Conservation (phyloP, 352 stramenopile species). For the Phytophthora aleatoria region DNA sequence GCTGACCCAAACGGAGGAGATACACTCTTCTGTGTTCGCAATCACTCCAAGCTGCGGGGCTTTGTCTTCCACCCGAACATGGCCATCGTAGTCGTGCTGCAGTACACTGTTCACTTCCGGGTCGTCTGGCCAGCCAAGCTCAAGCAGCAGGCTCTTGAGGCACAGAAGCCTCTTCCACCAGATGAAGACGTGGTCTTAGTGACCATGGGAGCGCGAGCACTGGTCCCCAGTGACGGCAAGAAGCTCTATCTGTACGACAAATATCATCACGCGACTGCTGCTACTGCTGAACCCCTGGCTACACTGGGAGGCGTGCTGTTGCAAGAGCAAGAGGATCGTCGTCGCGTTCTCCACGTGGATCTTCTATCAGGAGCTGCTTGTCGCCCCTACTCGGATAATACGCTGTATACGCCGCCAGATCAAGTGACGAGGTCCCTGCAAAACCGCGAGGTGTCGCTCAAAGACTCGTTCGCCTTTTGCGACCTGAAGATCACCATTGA, state of each 20-base stretch:
- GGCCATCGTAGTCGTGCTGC: slow-evolving; percentile 82
- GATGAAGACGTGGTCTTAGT: slow-evolving; percentile 82
- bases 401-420: slow-evolving; percentile 67
- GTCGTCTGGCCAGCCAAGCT: slow-evolving; percentile 69
- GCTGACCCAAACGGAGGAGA: slow-evolving; percentile 71
- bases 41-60: slow-evolving; percentile 61
- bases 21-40: slow-evolving; percentile 52
- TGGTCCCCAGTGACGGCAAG: slow-evolving; percentile 78
- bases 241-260: slow-evolving; percentile 79
- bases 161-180: slow-evolving; percentile 52
- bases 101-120: slow-evolving; percentile 88
- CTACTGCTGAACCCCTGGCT: slow-evolving; percentile 23
- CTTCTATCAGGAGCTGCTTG: slow-evolving; percentile 64
- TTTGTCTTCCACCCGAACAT: slow-evolving; percentile 82
- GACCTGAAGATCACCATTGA: slow-evolving; percentile 56
- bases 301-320: slow-evolving; percentile 17
- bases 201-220: slow-evolving; percentile 65
- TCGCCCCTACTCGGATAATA: slow-evolving; percentile 77
- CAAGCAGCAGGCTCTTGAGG: slow-evolving; percentile 65
- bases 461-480: slow-evolving; percentile 71
- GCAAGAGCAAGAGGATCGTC: slow-evolving; percentile 22
- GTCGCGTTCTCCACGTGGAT: slow-evolving; percentile 68
- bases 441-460: slow-evolving; percentile 33
- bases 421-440: slow-evolving; percentile 34
- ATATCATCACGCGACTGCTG: slow-evolving; percentile 43